Conservation (phyloP, 345 rosid genomes). For the Hirschfeldia incana region DNA sequence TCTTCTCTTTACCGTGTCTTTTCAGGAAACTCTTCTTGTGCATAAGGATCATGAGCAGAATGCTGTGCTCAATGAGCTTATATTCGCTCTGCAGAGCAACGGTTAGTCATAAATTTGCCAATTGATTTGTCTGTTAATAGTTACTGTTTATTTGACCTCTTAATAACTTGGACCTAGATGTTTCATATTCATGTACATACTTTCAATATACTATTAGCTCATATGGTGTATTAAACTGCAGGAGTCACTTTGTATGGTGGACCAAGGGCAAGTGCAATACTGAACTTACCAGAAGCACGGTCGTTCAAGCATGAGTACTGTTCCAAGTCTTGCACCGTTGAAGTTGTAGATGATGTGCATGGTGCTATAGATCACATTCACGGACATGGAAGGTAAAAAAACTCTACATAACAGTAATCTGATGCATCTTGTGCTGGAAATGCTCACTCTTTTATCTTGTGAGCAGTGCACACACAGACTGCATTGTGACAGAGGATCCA, state of each 20-base stretch:
- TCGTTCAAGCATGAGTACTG: conserved; percentile 82
- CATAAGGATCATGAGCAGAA: conserved; percentile 74
- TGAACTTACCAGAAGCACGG: conserved; percentile 59
- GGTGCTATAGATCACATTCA: conserved; percentile 89
- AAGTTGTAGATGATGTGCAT: conserved; percentile 82
- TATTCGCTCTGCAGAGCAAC: conserved; percentile 54
- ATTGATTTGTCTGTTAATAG: background rate
- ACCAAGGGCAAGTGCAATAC: conserved; percentile 62
- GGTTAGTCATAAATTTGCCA: conserved; percentile 44
- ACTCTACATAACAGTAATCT: background rate
- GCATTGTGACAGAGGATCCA: conserved; percentile 73
- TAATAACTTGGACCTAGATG: background rate
- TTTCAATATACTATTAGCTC: background rate
- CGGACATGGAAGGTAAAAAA: conserved; percentile 75
- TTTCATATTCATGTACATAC: background rate
- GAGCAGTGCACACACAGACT: conserved; percentile 91
- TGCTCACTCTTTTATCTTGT: background rate
- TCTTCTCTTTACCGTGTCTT: conserved; percentile 2
- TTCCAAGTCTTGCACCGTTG: conserved; percentile 82
- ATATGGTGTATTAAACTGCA: conserved; percentile 32
- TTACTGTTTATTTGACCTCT: background rate
- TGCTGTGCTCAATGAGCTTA: conserved; percentile 58
- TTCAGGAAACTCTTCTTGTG: conserved; percentile 94
- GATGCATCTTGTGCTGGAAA: background rate
- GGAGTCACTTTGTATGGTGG: conserved; percentile 87